phyloP scores from a whole-genome alignment of 306 rosid genomes.

The Dalbergia cochinchinensis region DNA sequence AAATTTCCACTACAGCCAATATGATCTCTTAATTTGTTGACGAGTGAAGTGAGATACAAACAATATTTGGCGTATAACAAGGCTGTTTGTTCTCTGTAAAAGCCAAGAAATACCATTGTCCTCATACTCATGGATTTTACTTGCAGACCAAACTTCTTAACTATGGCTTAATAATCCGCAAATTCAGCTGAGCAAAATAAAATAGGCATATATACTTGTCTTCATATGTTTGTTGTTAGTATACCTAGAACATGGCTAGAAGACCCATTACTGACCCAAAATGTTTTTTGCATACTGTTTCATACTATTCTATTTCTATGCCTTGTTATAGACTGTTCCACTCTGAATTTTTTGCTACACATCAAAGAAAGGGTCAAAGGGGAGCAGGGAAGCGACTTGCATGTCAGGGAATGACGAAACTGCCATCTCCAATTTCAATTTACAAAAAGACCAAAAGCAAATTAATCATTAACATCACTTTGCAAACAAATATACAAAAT shows the following conservation, averaged over 20 bases:
- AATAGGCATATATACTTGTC: conserved; percentile 6
- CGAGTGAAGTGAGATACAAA: neutral
- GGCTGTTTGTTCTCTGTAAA: neutral
- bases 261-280: neutral
- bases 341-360: neutral
- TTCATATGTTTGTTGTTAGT: conserved; percentile 1
- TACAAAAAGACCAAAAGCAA: neutral
- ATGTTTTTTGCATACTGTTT: neutral
- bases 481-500: neutral
- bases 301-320: neutral
- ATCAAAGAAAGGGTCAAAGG: conserved; percentile 9
- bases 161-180: conserved; percentile 7
- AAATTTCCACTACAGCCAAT: neutral
- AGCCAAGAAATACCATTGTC: neutral
- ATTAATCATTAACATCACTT: neutral
- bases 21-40: neutral
- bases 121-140: neutral
- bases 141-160: conserved; percentile 29
- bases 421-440: neutral
- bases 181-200: conserved; percentile 6
- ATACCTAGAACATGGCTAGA: neutral
- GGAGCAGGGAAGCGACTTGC: neutral
- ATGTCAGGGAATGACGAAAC: neutral
- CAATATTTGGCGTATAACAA: neutral
- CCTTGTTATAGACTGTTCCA: neutral